Evolutionary conservation across 805 yeast genomes (phyloP).

Genomic region (Citeromyces matritensis): DNA sequence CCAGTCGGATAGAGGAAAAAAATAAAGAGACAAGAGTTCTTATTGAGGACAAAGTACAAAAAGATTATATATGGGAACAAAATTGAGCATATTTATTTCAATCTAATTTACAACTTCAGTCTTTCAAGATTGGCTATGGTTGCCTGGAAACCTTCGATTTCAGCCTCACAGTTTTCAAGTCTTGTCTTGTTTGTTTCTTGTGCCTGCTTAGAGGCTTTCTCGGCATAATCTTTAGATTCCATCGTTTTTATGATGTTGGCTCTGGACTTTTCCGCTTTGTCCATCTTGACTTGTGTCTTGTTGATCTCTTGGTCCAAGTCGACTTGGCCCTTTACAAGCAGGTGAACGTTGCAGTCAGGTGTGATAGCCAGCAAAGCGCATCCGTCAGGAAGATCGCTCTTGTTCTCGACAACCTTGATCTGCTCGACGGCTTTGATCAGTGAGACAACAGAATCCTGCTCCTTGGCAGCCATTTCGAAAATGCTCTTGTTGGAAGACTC

Average conservation of each 20-base stretch:
- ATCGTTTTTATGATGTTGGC: slow-evolving; percentile 58
- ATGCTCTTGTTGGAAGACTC: slow-evolving; percentile 41
- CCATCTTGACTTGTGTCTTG: slow-evolving; percentile 69
- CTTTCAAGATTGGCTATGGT: slow-evolving; percentile 77
- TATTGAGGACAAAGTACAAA: slow-evolving; percentile 28
- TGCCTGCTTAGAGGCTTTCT: slow-evolving; percentile 74
- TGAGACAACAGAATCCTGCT: slow-evolving; percentile 77
- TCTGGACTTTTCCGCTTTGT: slow-evolving; percentile 43
- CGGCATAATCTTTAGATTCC: slow-evolving; percentile 59
- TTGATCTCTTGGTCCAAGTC: slow-evolving; percentile 83
- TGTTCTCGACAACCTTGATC: slow-evolving; percentile 44
- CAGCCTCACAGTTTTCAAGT: slow-evolving; percentile 63
- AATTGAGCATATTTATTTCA: slow-evolving; percentile 3
- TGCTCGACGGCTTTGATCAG: slow-evolving; percentile 82
- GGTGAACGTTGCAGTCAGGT: slow-evolving; percentile 73
- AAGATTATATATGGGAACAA: slow-evolving; percentile 46
- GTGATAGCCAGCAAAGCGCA: slow-evolving; percentile 76
- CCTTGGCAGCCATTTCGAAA: slow-evolving; percentile 42
- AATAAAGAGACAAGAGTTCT: slow-evolving; percentile 29
- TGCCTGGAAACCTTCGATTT: slow-evolving; percentile 77
- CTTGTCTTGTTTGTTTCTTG: slow-evolving; percentile 60
- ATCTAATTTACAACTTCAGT: slow-evolving; percentile 33
- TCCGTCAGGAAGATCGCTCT: slow-evolving; percentile 65
- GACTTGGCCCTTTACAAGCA: slow-evolving; percentile 86
- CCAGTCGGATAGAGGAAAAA: slow-evolving; percentile 24